phyloP scores from a whole-genome alignment of 2,329 filamentous ascomycete species.

The Helotiales sp. region DNA sequence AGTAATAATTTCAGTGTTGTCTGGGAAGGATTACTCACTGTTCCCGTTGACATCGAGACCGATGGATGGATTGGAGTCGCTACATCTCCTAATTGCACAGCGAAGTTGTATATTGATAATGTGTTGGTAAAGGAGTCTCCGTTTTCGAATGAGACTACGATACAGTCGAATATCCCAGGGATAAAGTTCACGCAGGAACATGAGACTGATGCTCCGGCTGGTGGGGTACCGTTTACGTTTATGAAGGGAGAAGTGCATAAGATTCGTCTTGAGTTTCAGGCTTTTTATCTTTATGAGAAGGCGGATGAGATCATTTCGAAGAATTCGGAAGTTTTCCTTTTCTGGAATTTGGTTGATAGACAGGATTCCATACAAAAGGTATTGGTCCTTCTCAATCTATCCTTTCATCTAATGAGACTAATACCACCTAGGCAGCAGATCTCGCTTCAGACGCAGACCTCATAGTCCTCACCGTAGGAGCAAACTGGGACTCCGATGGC shows the following conservation, averaged over 20 bases:
- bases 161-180: slow-evolving; percentile 43
- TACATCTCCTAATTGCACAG: slow-evolving; percentile 41
- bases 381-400: neutral
- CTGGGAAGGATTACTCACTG: slow-evolving; percentile 43
- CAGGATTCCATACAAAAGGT: slow-evolving; percentile 25
- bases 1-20: slow-evolving; percentile 46
- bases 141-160: slow-evolving; percentile 31
- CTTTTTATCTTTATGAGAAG: slow-evolving; percentile 42
- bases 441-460: slow-evolving; percentile 40
- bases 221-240: slow-evolving; percentile 41
- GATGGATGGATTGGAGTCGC: slow-evolving; percentile 46
- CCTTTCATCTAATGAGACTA: neutral
- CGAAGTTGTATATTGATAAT: slow-evolving; percentile 39
- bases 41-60: slow-evolving; percentile 40
- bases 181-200: slow-evolving; percentile 39
- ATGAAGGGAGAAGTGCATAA: slow-evolving; percentile 35
- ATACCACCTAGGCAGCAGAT: slow-evolving; percentile 34
- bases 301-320: slow-evolving; percentile 41
- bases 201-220: slow-evolving; percentile 38
- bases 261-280: slow-evolving; percentile 44
- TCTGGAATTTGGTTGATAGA: slow-evolving; percentile 46
- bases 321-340: slow-evolving; percentile 44
- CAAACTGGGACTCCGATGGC: slow-evolving; percentile 47
- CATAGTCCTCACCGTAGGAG: slow-evolving; percentile 42
- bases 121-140: slow-evolving; percentile 34